Base-by-base conservation (phyloP, 164 flowering plant genomes). In the Piper longum region DNA sequence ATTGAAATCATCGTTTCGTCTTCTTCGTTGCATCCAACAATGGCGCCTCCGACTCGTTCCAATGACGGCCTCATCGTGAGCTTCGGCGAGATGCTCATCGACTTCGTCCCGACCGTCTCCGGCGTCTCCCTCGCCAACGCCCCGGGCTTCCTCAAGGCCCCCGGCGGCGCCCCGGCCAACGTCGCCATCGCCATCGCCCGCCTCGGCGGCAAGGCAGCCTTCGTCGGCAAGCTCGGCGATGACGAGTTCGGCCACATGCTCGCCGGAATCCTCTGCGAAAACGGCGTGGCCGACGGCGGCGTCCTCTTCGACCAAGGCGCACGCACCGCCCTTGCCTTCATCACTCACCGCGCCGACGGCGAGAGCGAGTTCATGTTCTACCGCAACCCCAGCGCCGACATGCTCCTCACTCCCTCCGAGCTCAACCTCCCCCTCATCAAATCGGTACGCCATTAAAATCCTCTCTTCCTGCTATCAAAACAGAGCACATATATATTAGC, bases 101-200 rank as follows among this genome's bases (percentile, higher is more conserved):
- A 91, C 71, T 91, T 91, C 72, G 98, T 91, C 0, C 98, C 98
- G 11, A 87, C 90, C 4, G 88, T 77, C 6, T 83, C 7, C 61
- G 98, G 98, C 60, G 96, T 89, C 3, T 88, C 98, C 4, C 77
- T 91, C 5, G 87, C 96, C 3, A 92, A 85, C 56, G 91, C 96
- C 0, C 96, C 95, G 0, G 98, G 90, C 0, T 91, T 91, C 73
- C 73, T 87, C 59, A 91, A 91, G 69, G 93, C 96, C 0, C 95
- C 98, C 0, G 98, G 98, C 4, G 98, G 98, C 7, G 98, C 98
- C 16, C 96, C 96, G 1, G 98, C 98, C 57, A 92, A 92, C 79
- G 95, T 92, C 4, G 98, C 98, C 4, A 84, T 85, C 63, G 96
- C 95, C 4, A 83, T 86, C 0, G 16, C 92, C 2, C 63, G 95